Evolutionary conservation across 805 yeast genomes (phyloP), one percentile per base, ranked within the genome.

Genomic region (Pichia heedii): DNA sequence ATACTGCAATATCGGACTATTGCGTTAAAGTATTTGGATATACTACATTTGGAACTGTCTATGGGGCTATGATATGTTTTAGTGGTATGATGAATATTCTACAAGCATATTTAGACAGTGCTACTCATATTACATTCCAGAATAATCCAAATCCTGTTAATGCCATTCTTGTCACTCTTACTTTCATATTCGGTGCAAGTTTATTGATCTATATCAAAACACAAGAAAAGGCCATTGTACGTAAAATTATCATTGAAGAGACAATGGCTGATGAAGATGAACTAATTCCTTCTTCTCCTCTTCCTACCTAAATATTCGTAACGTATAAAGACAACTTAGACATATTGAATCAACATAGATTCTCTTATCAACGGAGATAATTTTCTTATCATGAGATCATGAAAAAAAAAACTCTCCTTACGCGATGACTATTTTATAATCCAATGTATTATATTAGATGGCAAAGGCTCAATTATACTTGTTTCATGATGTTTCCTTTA

Each of bases 11-110:
- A 7, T 84, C 95, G 1, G 97, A 90, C 62, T 87, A 81, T 60
- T 76, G 88, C 55, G 94, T 95, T 24, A 89, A 89, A 59, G 90
- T 89, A 27, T 89, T 90, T 66, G 97, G 97, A 0, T 88, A 84
- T 62, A 81, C 78, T 43, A 87, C 94, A 1, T 89, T 90, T 63
- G 97, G 97, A 32, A 84, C 88, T 1, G 81, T 90, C 7, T 90
- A 90, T 57, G 97, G 97, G 1, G 65, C 89, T 18, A 71, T 88
- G 54, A 86, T 88, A 55, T 81, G 88, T 45, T 67, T 84, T 47
- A 77, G 95, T 15, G 97, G 97, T 5, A 47, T 82, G n/a, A 76
- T 81, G 61, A 89, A 88, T 61, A 68, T 86, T 52, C 56, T 75
- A 6, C 96, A 86, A 55, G 79, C 82, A 20, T 63, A 66, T 3